A percentile compares a stretch with the other conserved stretches of the same genome.
phyloP scores from a whole-genome alignment of 495 filamentous ascomycete species.

The Astrothelium subdiscretum region DNA sequence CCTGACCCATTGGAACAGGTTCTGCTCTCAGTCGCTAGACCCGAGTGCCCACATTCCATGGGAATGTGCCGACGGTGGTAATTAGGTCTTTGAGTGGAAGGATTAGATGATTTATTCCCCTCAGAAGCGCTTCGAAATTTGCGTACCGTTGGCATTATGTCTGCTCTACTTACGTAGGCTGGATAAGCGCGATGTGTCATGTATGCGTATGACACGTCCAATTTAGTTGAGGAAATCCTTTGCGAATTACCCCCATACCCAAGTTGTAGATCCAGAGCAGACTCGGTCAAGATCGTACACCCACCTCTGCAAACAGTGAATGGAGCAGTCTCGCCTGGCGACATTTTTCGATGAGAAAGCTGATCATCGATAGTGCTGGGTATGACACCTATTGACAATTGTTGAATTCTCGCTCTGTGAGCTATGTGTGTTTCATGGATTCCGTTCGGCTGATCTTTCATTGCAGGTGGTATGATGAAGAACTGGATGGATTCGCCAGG shows the following conservation, averaged over 20 bases:
- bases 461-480: conserved; percentile 5
- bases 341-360: background rate
- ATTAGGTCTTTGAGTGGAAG: too few species aligned
- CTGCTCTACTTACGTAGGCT: background rate
- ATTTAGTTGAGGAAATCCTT: background rate
- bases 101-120: too few species aligned
- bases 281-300: background rate
- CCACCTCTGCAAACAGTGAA: background rate
- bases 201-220: background rate
- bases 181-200: background rate
- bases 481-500: conserved; percentile 19
- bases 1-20: too few species aligned
- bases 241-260: background rate
- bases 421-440: too few species aligned
- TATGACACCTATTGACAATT: background rate
- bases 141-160: background rate
- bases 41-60: too few species aligned
- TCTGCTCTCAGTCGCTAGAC: too few species aligned
- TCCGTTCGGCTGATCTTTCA: too few species aligned
- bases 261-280: background rate
- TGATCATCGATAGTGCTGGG: background rate
- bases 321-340: background rate
- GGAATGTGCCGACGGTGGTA: too few species aligned
- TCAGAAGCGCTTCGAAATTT: background rate
- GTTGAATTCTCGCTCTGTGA: too few species aligned